Evolutionary conservation across 1,284 basidiomycete genomes (phyloP).

Genomic region (Takashimella tepidaria): DNA sequence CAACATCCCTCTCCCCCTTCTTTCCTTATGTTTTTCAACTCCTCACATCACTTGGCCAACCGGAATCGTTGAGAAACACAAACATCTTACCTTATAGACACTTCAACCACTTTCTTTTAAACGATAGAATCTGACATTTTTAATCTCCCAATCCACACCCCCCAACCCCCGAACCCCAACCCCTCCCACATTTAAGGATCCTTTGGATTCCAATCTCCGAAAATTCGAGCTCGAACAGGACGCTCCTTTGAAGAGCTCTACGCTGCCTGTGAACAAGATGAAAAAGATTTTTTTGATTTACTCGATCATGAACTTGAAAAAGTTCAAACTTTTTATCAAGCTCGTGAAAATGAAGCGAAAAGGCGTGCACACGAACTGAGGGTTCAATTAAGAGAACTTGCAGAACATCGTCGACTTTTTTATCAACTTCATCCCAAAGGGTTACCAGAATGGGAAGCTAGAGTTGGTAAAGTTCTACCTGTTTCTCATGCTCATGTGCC

Average conservation of each 20-base stretch:
- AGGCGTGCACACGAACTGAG: constrained; percentile 56
- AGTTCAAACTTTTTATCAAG: constrained; percentile 74
- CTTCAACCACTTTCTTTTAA: background rate
- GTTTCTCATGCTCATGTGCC: constrained; percentile 2
- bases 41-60: too few species aligned
- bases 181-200: too few species aligned
- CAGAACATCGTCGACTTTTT: constrained; percentile 62
- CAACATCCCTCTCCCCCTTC: too few species aligned
- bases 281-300: constrained; percentile 66
- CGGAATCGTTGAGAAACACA: too few species aligned
- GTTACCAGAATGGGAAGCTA: constrained; percentile 40
- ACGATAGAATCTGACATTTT: background rate
- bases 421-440: constrained; percentile 53
- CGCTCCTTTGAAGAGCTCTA: constrained; percentile 41
- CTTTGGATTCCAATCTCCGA: constrained; percentile 30
- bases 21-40: too few species aligned
- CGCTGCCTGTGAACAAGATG: constrained; percentile 49
- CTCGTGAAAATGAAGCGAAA: constrained; percentile 65
- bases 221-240: constrained; percentile 17
- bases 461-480: constrained; percentile 29
- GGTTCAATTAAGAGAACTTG: constrained; percentile 68
- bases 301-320: constrained; percentile 73
- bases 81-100: too few species aligned
- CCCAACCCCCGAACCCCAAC: background rate
- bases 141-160: background rate